phyloP scores from a whole-genome alignment of 139 green algal genomes.

The Zygnema circumcarinatum region DNA sequence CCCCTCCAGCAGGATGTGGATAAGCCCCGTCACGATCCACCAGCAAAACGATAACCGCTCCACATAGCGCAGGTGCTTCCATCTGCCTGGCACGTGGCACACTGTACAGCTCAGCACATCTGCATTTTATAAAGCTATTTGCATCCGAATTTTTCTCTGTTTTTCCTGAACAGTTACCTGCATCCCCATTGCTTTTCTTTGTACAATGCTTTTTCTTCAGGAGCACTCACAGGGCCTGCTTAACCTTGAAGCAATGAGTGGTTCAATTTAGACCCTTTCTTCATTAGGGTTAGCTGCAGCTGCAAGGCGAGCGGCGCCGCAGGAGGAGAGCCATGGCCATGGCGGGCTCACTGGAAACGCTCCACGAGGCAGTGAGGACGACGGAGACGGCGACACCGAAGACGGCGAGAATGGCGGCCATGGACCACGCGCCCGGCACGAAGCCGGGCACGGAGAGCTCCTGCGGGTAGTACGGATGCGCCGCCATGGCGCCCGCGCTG shows the following conservation, averaged over 20 bases:
- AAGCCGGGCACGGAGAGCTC: conserved; percentile 71
- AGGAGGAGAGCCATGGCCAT: not conserved
- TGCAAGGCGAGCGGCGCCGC: not conserved
- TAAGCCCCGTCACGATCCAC: conserved; percentile 72
- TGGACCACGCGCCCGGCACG: conserved; percentile 65
- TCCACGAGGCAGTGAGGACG: conserved; percentile 41
- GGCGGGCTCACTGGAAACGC: conserved; percentile 5
- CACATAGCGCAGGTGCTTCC: not conserved
- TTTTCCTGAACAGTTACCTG: not conserved
- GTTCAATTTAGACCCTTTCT: not conserved
- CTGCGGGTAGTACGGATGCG: conserved; percentile 80
- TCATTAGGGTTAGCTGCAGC: conserved; percentile 9
- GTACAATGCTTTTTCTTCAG: not conserved
- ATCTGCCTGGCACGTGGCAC: conserved; percentile 17
- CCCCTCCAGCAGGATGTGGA: conserved; percentile 86
- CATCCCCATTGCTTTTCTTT: not conserved
- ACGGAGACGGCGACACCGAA: conserved; percentile 70
- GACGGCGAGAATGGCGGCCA: conserved; percentile 72
- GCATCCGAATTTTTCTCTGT: not conserved
- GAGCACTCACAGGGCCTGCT: not conserved
- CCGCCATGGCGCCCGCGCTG: not conserved
- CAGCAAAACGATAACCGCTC: conserved; percentile 43
- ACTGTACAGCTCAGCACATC: not conserved
- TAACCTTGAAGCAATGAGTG: conserved; percentile 16
- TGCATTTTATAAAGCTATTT: not conserved